These are phyloP conservation scores for Aspergillus heteromorphus DNA, from an alignment of 495 filamentous ascomycete species.

Conservation along the genomic window DNA sequence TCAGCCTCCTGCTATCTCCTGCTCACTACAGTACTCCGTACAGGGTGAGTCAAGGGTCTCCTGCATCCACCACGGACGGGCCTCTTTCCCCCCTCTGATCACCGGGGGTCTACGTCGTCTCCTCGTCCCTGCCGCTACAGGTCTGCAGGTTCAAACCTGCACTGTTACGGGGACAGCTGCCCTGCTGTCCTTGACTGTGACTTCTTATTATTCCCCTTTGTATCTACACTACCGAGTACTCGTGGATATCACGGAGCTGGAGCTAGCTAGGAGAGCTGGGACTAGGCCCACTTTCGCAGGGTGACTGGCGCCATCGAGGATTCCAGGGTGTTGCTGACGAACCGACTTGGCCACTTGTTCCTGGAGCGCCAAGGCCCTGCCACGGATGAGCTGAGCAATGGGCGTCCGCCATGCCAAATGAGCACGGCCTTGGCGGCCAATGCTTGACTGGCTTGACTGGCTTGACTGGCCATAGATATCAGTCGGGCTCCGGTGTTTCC, in stretches of 20 bases:
- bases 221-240: too few species aligned
- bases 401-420: background rate
- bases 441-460: too few species aligned
- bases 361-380: background rate
- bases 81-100: slow-evolving; percentile 16
- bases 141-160: too few species aligned
- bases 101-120: background rate
- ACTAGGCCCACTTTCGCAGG: background rate
- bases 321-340: background rate
- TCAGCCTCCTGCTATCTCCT: background rate
- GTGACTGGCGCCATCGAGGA: background rate
- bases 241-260: background rate
- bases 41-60: background rate
- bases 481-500: too few species aligned
- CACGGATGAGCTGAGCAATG: slow-evolving; percentile 7
- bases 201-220: too few species aligned
- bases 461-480: too few species aligned
- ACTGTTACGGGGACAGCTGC: too few species aligned
- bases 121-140: too few species aligned
- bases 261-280: background rate
- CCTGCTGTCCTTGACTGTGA: too few species aligned
- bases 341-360: background rate
- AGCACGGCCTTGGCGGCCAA: slow-evolving; percentile 9
- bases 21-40: background rate
- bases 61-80: slow-evolving; percentile 9